Evolutionary conservation across 2,329 filamentous ascomycete species (phyloP).

Genomic region (Pseudogymnoascus sp.): DNA sequence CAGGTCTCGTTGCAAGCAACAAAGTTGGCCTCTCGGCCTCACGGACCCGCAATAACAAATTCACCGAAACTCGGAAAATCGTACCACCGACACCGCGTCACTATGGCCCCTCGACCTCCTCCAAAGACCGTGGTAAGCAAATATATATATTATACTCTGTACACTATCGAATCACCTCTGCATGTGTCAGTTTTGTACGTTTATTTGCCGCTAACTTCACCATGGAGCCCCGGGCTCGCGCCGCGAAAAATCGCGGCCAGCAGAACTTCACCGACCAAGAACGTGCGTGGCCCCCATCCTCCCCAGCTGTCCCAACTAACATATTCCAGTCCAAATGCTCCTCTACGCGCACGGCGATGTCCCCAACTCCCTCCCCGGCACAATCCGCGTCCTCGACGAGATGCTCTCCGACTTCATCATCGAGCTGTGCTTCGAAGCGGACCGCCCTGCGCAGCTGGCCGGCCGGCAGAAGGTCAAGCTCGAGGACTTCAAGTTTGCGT

Average conservation of each 20-base stretch:
- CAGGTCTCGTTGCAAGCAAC: neutral
- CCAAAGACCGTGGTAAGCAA: neutral
- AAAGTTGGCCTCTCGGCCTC: neutral
- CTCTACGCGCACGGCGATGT: constrained; percentile 77
- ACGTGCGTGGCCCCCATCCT: constrained; percentile 40
- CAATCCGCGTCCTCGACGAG: constrained; percentile 82
- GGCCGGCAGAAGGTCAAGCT: constrained; percentile 96
- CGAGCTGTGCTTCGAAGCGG: constrained; percentile 84
- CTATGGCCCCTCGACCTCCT: neutral
- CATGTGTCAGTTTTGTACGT: neutral
- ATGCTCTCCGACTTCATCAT: constrained; percentile 96
- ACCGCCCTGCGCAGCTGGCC: constrained; percentile 74
- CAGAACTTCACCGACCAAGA: constrained; percentile 71
- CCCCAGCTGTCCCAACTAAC: constrained; percentile 15
- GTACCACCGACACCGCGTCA: neutral
- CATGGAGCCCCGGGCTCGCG: constrained; percentile 70
- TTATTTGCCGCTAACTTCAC: neutral
- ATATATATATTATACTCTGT: neutral
- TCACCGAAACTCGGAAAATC: constrained; percentile 8
- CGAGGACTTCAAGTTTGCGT: constrained; percentile 93
- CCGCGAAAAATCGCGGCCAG: constrained; percentile 72
- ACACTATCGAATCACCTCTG: neutral
- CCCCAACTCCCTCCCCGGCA: constrained; percentile 69
- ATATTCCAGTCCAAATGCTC: constrained; percentile 55
- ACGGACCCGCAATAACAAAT: constrained; percentile 1